Percentiles rank a stretch among this genome's conserved stretches.
phyloP scores from a whole-genome alignment of 2,329 filamentous ascomycete species.

The Alternaria gansuensis region DNA sequence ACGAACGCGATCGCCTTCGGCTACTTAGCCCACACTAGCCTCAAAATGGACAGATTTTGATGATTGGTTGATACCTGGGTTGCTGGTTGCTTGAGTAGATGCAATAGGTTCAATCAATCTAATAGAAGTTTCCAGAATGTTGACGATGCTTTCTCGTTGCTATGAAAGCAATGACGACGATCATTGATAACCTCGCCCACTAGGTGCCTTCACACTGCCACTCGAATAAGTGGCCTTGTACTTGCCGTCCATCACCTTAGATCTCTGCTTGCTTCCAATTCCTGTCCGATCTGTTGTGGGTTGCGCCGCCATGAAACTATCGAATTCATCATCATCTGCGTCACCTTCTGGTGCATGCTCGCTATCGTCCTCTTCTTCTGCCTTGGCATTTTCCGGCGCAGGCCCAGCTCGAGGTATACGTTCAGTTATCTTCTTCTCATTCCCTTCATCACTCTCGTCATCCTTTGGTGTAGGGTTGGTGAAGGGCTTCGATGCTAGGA shows the following conservation, averaged over 20 bases:
- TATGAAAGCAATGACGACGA: not conserved
- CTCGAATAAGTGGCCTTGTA: constrained; percentile 48
- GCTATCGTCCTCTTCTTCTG: constrained; percentile 70
- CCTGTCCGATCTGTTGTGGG: constrained; percentile 88
- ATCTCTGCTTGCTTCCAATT: constrained; percentile 67
- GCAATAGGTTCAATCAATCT: not conserved
- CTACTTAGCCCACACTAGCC: constrained; percentile 15
- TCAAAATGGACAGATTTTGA: not conserved
- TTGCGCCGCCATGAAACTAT: constrained; percentile 90
- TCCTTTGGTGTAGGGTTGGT: constrained; percentile 62
- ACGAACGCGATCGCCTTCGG: constrained; percentile 20
- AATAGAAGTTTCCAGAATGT: not conserved
- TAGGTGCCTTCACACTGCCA: constrained; percentile 38
- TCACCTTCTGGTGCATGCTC: constrained; percentile 70
- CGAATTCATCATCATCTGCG: constrained; percentile 78
- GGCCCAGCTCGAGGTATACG: constrained; percentile 69
- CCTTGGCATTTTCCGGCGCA: constrained; percentile 31
- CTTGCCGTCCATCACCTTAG: constrained; percentile 53
- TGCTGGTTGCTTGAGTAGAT: not conserved
- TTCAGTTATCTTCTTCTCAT: constrained; percentile 65
- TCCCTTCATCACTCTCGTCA: constrained; percentile 41
- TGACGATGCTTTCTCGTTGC: not conserved
- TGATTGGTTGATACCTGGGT: not conserved
- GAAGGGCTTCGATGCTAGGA: constrained; percentile 92
- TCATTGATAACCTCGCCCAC: constrained; percentile 25